A percentile compares a stretch with the other conserved stretches of the same genome.
Evolutionary conservation across 805 yeast species (phyloP).

Genomic region (Candida mattraensis): DNA sequence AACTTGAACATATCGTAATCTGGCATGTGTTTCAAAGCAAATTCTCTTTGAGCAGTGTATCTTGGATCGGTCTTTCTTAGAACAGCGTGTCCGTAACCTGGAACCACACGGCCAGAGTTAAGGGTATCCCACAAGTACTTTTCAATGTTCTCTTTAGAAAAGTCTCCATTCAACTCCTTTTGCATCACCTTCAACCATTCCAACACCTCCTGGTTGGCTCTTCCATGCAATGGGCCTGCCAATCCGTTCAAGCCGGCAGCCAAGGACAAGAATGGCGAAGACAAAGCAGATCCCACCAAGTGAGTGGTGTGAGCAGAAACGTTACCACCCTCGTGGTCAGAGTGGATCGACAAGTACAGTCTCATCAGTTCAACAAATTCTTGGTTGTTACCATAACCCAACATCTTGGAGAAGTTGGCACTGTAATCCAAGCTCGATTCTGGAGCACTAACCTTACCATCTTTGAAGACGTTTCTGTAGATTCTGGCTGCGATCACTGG

Average conservation of each 20-base stretch:
- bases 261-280: conserved; percentile 73
- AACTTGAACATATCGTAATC: conserved; percentile 77
- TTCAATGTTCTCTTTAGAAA: conserved; percentile 66
- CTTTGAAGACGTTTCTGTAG: conserved; percentile 82
- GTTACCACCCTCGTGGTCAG: conserved; percentile 90
- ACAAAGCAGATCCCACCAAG: conserved; percentile 78
- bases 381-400: conserved; percentile 58
- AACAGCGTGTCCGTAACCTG: conserved; percentile 89
- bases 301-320: conserved; percentile 87
- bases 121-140: conserved; percentile 77
- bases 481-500: conserved; percentile 81
- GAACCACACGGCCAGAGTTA: conserved; percentile 81
- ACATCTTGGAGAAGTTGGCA: conserved; percentile 57
- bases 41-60: conserved; percentile 82
- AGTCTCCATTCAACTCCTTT: conserved; percentile 68
- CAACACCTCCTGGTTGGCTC: conserved; percentile 85
- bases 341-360: conserved; percentile 76
- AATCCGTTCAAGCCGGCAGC: conserved; percentile 84
- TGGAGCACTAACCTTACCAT: conserved; percentile 61
- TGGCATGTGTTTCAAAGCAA: conserved; percentile 73
- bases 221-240: conserved; percentile 87
- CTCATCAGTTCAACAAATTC: conserved; percentile 80
- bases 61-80: conserved; percentile 88
- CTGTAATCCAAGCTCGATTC: conserved; percentile 63
- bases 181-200: conserved; percentile 75